Base-by-base conservation (phyloP, 129 eudicot species). In the Glebionis coronaria region DNA sequence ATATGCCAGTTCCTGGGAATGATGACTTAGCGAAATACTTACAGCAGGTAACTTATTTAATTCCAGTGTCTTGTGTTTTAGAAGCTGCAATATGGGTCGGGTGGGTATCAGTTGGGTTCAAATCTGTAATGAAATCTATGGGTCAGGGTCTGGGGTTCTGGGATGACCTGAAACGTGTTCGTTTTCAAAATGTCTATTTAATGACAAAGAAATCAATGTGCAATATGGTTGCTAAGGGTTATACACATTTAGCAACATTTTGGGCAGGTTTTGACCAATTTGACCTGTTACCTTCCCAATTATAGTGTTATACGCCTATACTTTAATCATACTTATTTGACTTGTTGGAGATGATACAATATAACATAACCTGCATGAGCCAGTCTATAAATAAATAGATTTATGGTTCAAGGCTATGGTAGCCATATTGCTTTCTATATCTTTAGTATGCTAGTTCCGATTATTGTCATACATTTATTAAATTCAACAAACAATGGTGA, bases 41-140 rank as follows among this genome's bases (percentile, higher is more conserved):
- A 83, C 99, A 94, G 87, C 99, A 94, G 95, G 95, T 88, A 83
- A 60, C 47, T 51, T 9, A 16, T 28, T 67, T 47, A 14, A 53
- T 61, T 45, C 38, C 8, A 56, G 31, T 66, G 58, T 58, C 69
- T 61, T 58, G 27, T 38, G 61, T 20, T 52, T 44, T 31, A 68
- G 18, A 20, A 13, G 63, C 55, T 8, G 63, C 40, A 6, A 40
- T 2, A 20, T 20, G 20, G 53, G 27, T 27, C 25, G 14, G 54
- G 55, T 52, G 18, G 15, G 8, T 9, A 55, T 3, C 12, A 9
- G 15, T 29, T 28, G 16, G 9, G 47, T 28, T n/a, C 71, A 52
- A 35, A 35, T 35, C 10, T 6, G 42, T n/a, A n/a, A n/a, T n/a
- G n/a, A n/a, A n/a, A n/a, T n/a, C n/a, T 31, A 31, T 31, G 38